Evolutionary conservation across 768 basidiomycete species (phyloP), one percentile per base, ranked within the genome.

Genomic region (Hortiboletus flavorubellus): DNA sequence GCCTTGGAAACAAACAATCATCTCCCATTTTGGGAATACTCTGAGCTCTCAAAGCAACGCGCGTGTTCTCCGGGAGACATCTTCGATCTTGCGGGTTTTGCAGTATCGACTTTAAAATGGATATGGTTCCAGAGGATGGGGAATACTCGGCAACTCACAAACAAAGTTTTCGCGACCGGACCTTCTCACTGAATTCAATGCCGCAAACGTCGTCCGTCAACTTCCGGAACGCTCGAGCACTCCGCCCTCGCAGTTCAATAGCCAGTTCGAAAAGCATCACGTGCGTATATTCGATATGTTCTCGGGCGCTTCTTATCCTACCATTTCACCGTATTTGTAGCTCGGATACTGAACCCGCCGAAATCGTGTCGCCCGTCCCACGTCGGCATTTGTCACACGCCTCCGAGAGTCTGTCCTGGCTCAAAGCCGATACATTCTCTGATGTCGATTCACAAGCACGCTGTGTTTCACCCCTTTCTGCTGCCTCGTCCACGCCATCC

Each of bases 291-390:
- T 46, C 8, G 8, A 10, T 14, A 3, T 0, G 6, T 5, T 23
- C 8, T 18, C 3, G 14, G 5, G 34, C 42, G 8, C 8, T 21
- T 11, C 14, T 38, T n/a, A 29, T n/a, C 4, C 15, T 15, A 10
- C 33, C 15, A 1, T 49, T 12, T 37, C 21, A 5, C 26, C n/a
- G 18, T 14, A 3, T 40, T 51, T 50, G 15, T 56, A 70, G 69
- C 16, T 45, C 59, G 4, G 59, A 68, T 5, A 53, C 66, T 1
- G 73, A 75, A 45, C 64, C 60, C 15, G 66, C 75, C 4, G 75
- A 82, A 58, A 86, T 87, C 37, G 69, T 84, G 42, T 78, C 88
- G 0, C 86, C 87, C 2, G 77, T 82, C 26, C 87, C 87, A n/a
- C 82, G 80, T 11, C 76, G 84, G 53, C 84, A 87, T 63, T 75